Conservation (phyloP, 2,329 filamentous ascomycete species). For the Pleoardoris graminearum region DNA sequence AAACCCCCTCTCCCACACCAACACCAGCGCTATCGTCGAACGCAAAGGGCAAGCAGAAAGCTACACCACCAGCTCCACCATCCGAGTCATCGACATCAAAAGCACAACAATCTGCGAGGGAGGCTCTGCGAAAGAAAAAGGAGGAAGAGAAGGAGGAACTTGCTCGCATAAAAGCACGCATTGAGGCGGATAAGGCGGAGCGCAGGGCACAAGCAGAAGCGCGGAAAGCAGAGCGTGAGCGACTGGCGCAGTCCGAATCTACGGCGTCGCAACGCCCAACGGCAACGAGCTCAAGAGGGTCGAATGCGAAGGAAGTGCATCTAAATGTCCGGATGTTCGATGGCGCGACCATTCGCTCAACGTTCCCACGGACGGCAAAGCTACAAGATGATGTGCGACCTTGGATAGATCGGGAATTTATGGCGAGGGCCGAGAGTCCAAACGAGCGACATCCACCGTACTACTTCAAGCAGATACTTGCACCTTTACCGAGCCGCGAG, state of each 20-base stretch:
- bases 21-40: slow-evolving; percentile 24
- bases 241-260: slow-evolving; percentile 15
- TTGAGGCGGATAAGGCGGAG: slow-evolving; percentile 75
- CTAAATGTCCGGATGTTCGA: slow-evolving; percentile 84
- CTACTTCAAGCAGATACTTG: slow-evolving; percentile 80
- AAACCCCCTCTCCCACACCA: slow-evolving; percentile 12
- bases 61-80: slow-evolving; percentile 39
- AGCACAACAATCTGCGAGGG: slow-evolving; percentile 38
- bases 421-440: slow-evolving; percentile 25
- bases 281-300: slow-evolving; percentile 28
- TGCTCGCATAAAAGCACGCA: slow-evolving; percentile 70
- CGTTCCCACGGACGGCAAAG: slow-evolving; percentile 67
- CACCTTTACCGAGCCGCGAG: slow-evolving; percentile 73
- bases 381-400: slow-evolving; percentile 68
- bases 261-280: slow-evolving; percentile 8
- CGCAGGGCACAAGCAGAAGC: slow-evolving; percentile 54
- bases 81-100: slow-evolving; percentile 44
- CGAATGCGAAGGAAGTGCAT: slow-evolving; percentile 37
- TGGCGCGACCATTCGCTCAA: slow-evolving; percentile 74
- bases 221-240: slow-evolving; percentile 41
- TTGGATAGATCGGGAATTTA: slow-evolving; percentile 68
- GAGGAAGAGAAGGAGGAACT: slow-evolving; percentile 69
- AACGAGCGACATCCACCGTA: slow-evolving; percentile 60
- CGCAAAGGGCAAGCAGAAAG: slow-evolving; percentile 49
- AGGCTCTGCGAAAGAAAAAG: slow-evolving; percentile 63